Evolutionary conservation across 2,329 filamentous ascomycete species (phyloP).

Genomic region (Colletotrichum lentis): DNA sequence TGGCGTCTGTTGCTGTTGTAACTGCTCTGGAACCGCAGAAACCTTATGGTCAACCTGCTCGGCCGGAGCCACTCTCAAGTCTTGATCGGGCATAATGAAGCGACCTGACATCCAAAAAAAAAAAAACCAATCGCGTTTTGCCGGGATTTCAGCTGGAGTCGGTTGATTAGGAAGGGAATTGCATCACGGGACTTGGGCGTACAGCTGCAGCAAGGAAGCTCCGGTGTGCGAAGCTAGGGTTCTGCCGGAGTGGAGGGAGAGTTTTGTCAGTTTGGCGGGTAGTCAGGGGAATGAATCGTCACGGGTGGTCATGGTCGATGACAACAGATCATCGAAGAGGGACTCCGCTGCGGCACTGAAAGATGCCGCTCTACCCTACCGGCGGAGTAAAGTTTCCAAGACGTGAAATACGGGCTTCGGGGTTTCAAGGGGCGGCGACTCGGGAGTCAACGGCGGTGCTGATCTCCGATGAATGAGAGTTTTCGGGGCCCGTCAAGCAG

Average conservation of each 20-base stretch:
- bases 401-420: not conserved
- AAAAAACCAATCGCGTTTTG: not conserved
- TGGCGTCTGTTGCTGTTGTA: slow-evolving; percentile 10
- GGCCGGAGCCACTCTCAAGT: slow-evolving; percentile 11
- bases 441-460: not conserved
- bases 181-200: not conserved
- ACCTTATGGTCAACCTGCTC: not conserved
- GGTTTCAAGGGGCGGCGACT: not conserved
- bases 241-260: not conserved
- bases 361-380: slow-evolving; percentile 1
- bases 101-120: not conserved
- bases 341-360: slow-evolving; percentile 11
- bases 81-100: slow-evolving; percentile 22
- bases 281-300: not conserved
- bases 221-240: not conserved
- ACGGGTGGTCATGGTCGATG: slow-evolving; percentile 1
- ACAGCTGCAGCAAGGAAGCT: slow-evolving; percentile 4
- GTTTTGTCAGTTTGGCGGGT: slow-evolving; percentile 6
- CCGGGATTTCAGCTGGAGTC: not conserved
- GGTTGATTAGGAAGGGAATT: not conserved
- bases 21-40: not conserved
- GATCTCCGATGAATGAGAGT: not conserved
- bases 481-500: slow-evolving; percentile 12
- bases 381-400: not conserved
- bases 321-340: slow-evolving; percentile 7